Evolutionary conservation across 371 early-diverging fungal genomes (phyloP).

Genomic region (Gilbertella persicaria): DNA sequence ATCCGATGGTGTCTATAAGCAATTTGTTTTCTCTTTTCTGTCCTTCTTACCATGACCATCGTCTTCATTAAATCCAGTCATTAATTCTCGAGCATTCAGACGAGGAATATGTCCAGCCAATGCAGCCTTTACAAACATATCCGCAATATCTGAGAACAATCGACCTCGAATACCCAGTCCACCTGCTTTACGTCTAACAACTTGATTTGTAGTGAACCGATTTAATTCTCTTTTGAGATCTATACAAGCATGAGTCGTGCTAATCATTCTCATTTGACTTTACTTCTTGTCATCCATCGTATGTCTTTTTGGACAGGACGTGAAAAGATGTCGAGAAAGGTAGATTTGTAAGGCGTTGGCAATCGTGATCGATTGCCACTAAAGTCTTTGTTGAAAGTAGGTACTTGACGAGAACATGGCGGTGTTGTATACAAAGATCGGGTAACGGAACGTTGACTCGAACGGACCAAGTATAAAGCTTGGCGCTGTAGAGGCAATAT

Average conservation of each 20-base stretch:
- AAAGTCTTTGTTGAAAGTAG: no score
- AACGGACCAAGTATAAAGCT: no score
- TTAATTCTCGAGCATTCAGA: slow-evolving; percentile 8
- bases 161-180: slow-evolving; percentile 28
- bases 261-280: background rate
- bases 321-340: no score
- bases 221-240: slow-evolving; percentile 2
- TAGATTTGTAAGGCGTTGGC: no score
- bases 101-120: slow-evolving; percentile 19
- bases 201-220: slow-evolving; percentile 12
- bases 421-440: no score
- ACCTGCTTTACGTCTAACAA: slow-evolving; percentile 21
- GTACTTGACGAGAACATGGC: no score
- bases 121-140: slow-evolving; percentile 21
- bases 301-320: no score
- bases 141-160: slow-evolving; percentile 20
- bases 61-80: slow-evolving; percentile 1
- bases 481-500: no score
- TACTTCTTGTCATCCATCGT: slow-evolving; percentile 9
- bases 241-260: background rate
- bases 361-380: no score
- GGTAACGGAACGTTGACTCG: no score
- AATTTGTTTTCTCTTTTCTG: background rate
- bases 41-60: slow-evolving; percentile 12
- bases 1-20: background rate